These are phyloP conservation scores for Penicillium turbatum DNA, from an alignment of 495 filamentous ascomycete species.

Conservation along the genomic window DNA sequence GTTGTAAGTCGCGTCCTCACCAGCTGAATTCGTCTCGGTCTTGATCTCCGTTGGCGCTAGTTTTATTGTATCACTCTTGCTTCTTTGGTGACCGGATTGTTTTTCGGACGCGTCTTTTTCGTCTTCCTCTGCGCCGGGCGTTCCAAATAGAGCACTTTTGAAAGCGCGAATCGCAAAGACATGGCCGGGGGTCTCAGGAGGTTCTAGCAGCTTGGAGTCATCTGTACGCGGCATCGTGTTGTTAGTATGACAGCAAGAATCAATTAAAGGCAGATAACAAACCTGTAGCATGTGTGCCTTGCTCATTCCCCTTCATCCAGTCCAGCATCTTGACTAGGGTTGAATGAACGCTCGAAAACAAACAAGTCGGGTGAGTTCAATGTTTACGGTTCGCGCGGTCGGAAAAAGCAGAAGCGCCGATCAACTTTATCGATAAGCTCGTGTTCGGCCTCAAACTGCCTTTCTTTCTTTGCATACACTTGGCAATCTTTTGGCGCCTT, in stretches of 20 bases:
- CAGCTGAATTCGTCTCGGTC: slow-evolving; percentile 24
- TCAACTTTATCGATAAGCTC: slow-evolving; percentile 9
- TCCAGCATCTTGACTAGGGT: slow-evolving; percentile 46
- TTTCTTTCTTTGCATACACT: not conserved
- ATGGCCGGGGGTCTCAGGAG: slow-evolving; percentile 87
- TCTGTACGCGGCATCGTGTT: slow-evolving; percentile 18
- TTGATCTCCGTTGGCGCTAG: slow-evolving; percentile 19
- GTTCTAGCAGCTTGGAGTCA: slow-evolving; percentile 48
- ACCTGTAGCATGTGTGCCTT: slow-evolving; percentile 30
- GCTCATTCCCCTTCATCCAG: slow-evolving; percentile 49
- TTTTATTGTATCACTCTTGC: slow-evolving; percentile 22
- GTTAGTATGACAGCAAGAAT: not conserved
- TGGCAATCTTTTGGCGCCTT: not conserved
- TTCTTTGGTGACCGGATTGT: slow-evolving; percentile 18
- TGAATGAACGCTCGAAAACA: not conserved
- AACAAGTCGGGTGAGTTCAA: not conserved
- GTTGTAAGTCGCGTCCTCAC: slow-evolving; percentile 30
- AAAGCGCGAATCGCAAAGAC: slow-evolving; percentile 92
- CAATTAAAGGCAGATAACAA: not conserved
- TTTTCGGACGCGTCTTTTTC: slow-evolving; percentile 18
- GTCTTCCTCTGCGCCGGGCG: slow-evolving; percentile 54
- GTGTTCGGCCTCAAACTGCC: not conserved
- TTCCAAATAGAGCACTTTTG: slow-evolving; percentile 87
- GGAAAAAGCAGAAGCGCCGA: slow-evolving; percentile 20
- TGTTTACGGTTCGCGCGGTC: slow-evolving; percentile 24